Evolutionary conservation across 805 yeast species (phyloP).

Genomic region (Zygoascus ofunaensis): DNA sequence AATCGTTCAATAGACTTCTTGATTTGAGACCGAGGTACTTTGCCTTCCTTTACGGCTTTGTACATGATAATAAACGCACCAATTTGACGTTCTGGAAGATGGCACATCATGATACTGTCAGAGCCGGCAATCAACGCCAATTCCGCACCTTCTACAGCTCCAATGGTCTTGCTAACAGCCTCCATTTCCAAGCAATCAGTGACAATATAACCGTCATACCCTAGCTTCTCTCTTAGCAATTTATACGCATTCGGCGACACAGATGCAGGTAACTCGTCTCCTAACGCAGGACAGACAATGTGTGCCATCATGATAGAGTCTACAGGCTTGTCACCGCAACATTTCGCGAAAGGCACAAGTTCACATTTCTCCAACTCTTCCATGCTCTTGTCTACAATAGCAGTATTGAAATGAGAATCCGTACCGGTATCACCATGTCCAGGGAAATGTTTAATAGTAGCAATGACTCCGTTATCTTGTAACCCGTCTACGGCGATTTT

Average conservation of each 20-base stretch:
- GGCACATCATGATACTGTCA: conserved; percentile 52
- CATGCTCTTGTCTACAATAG: conserved; percentile 44
- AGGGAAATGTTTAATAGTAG: conserved; percentile 54
- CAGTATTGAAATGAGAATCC: conserved; percentile 45
- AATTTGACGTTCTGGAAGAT: conserved; percentile 40
- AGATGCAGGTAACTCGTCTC: conserved; percentile 49
- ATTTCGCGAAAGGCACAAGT: conserved; percentile 40
- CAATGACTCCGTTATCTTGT: conserved; percentile 42
- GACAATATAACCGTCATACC: conserved; percentile 46
- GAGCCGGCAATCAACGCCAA: conserved; percentile 51
- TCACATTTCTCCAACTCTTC: conserved; percentile 41
- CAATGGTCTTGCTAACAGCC: conserved; percentile 46
- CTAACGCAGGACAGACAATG: conserved; percentile 41
- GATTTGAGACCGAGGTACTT: conserved; percentile 23
- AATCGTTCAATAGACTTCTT: conserved; percentile 35
- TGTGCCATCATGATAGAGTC: conserved; percentile 53
- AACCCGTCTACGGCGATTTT: conserved; percentile 42
- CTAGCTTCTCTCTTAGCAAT: conserved; percentile 38
- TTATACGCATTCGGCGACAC: conserved; percentile 45
- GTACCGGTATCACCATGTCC: conserved; percentile 53
- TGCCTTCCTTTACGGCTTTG: conserved; percentile 29
- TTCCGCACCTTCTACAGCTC: conserved; percentile 50
- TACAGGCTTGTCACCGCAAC: conserved; percentile 36
- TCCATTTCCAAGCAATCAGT: conserved; percentile 55
- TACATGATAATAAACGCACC: conserved; percentile 40